Conservation (phyloP, 306 rosid genomes). For the Mimosa bimucronata region DNA sequence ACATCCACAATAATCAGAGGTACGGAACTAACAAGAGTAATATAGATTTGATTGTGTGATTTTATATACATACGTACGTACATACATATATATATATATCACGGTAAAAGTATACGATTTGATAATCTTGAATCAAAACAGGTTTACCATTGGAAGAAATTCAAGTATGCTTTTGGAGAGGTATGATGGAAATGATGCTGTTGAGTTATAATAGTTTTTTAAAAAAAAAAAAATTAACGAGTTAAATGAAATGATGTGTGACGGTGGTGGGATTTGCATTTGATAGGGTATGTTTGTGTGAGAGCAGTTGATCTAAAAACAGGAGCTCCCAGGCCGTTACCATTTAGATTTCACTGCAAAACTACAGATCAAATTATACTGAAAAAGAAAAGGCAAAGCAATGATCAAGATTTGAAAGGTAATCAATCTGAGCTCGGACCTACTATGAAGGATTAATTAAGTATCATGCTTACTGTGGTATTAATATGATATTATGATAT, state of each 20-base stretch:
- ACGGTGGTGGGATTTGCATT: constrained; percentile 2
- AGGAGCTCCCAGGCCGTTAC: constrained; percentile 40
- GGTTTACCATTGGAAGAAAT: constrained; percentile 34
- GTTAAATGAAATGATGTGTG: neutral
- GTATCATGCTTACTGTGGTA: constrained; percentile 36
- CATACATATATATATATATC: no score
- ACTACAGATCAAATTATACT: constrained; percentile 17
- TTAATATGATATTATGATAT: constrained; percentile 38
- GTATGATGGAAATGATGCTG: constrained; percentile 37
- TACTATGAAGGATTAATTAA: neutral
- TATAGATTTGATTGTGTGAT: neutral
- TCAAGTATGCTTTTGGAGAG: constrained; percentile 41
- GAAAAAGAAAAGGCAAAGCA: neutral
- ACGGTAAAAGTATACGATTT: neutral
- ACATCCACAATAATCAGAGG: constrained; percentile 53
- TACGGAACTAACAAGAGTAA: constrained; percentile 20
- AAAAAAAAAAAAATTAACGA: no score
- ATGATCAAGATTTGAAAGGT: neutral
- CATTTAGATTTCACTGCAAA: constrained; percentile 38
- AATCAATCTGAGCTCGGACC: neutral
- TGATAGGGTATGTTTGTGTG: constrained; percentile 57
- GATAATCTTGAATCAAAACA: constrained; percentile 18
- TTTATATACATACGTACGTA: no score
- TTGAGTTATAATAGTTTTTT: no score
- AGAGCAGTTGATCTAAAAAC: constrained; percentile 54